phyloP scores from a whole-genome alignment of 177 flowering plant species.

The Vitis hybrid region DNA sequence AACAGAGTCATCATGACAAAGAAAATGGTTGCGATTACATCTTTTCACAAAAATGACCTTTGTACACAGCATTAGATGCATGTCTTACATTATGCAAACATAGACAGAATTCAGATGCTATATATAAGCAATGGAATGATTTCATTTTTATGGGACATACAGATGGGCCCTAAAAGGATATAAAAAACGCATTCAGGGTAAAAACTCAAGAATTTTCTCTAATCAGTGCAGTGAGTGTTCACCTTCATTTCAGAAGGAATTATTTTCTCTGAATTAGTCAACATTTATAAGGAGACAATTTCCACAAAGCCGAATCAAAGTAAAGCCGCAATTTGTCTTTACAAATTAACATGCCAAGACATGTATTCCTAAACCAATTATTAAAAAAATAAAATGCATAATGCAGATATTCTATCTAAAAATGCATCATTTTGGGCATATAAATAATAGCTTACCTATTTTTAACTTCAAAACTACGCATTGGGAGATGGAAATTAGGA shows the following conservation, averaged over 20 bases:
- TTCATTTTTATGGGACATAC: neutral
- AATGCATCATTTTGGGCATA: neutral
- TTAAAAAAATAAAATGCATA: neutral
- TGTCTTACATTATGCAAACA: too few species aligned
- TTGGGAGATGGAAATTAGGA: constrained; percentile 74
- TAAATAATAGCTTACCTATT: constrained; percentile 45
- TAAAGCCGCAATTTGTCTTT: neutral
- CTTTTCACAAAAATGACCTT: too few species aligned
- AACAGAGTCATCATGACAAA: too few species aligned
- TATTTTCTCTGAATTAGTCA: neutral
- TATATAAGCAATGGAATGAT: too few species aligned
- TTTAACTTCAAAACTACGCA: constrained; percentile 80
- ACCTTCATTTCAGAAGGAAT: too few species aligned
- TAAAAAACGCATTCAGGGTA: neutral
- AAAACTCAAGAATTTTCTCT: neutral
- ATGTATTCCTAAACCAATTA: neutral
- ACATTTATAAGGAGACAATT: too few species aligned
- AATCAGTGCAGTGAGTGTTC: neutral
- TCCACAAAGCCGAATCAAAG: neutral
- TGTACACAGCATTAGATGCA: too few species aligned
- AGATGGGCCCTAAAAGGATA: neutral
- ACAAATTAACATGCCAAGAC: neutral
- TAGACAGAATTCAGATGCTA: too few species aligned
- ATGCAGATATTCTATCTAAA: neutral
- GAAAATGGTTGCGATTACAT: too few species aligned